Evolutionary conservation across 169 alveolate species (phyloP).

Genomic region (Amoebophrya sp.): DNA sequence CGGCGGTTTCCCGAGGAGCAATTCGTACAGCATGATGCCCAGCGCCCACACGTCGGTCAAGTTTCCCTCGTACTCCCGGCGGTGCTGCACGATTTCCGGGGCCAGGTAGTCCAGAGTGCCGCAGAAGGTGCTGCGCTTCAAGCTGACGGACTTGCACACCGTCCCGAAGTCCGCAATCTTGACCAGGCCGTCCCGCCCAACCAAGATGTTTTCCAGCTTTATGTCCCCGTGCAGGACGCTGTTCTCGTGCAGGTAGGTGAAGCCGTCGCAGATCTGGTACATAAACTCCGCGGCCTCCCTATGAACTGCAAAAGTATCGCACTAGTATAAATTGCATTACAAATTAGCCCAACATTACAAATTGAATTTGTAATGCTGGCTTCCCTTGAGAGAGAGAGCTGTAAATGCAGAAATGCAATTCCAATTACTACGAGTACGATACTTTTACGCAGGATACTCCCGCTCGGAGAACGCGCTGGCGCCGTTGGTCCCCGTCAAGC

Average conservation of each 20-base stretch:
- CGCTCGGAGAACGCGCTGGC: too few species aligned
- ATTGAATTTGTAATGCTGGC: too few species aligned
- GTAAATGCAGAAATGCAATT: too few species aligned
- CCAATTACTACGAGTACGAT: too few species aligned
- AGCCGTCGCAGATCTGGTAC: not conserved
- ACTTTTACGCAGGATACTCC: too few species aligned
- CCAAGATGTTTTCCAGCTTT: not conserved
- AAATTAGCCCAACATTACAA: too few species aligned
- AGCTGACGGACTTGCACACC: not conserved
- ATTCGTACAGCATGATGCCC: not conserved
- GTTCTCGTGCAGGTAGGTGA: not conserved
- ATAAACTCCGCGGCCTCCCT: not conserved
- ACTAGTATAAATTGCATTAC: too few species aligned
- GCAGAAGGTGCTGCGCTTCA: not conserved
- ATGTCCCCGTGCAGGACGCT: not conserved
- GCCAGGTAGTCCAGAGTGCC: not conserved
- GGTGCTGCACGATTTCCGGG: not conserved
- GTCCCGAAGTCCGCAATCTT: not conserved
- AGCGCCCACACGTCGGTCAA: not conserved
- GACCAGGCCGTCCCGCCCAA: not conserved
- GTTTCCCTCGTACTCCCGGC: not conserved
- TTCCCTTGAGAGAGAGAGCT: too few species aligned
- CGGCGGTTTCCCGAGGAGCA: not conserved
- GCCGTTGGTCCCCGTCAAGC: not conserved
- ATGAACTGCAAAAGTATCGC: too few species aligned